Evolutionary conservation across 345 rosid species (phyloP), one percentile per base, ranked within the genome.

Genomic region (Gossypium stocksii): DNA sequence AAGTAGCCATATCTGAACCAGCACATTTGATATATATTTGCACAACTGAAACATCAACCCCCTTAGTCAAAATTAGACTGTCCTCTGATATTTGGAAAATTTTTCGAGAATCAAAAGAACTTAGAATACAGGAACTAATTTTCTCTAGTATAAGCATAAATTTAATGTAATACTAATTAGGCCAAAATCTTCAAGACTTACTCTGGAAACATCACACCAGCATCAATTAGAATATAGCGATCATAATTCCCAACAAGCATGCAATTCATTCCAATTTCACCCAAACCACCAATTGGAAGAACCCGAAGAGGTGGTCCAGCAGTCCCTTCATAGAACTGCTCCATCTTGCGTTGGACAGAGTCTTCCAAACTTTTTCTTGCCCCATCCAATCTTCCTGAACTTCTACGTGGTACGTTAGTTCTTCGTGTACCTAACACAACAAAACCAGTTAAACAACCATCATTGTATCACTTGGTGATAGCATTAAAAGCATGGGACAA

Each of bases 191-290:
- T 60, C 14, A 14, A 67, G 71, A 83, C 98, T 90, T 84, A 95
- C 99, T 90, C 99, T 14, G 99, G 98, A 85, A 93, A 95, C 99
- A 95, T 95, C 56, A 95, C 85, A 77, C 99, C 98, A 1, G 97
- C 97, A 73, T 95, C 99, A 29, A 95, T 89, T 68, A 95, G 79
- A 72, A 95, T 91, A 83, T 95, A 95, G 45, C 98, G 94, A 80
- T 95, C 99, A 74, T 81, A 85, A 77, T 95, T 86, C 68, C 99
- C 99, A 71, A 95, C 99, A 78, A 95, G 98, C 99, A 95, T 95
- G 84, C 99, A 95, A 73, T 95, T 95, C 99, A 95, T 95, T 76
- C 99, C 99, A 73, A 93, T 95, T 85, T 93, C 99, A 74, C 99
- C 99, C 63, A 95, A 88, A 7, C 99, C 99, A 23, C 99, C 99